Evolutionary conservation across 495 filamentous ascomycete genomes (phyloP).

Genomic region (Corynascus novoguineensis): DNA sequence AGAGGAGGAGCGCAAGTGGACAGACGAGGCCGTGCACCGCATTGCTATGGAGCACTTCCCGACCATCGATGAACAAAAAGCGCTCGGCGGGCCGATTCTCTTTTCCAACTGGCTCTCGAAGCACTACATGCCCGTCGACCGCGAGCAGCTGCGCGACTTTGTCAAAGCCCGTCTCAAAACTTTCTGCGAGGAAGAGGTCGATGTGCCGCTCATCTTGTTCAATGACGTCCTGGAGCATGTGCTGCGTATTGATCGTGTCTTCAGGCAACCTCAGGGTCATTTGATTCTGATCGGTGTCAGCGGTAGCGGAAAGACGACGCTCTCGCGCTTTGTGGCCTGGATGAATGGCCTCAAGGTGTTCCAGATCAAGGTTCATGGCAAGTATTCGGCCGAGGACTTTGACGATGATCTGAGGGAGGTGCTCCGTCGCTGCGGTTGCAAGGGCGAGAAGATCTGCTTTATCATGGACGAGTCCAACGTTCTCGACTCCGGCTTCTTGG

Average conservation of each 20-base stretch:
- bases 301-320: constrained; percentile 94
- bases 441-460: constrained; percentile 99
- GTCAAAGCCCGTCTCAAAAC: constrained; percentile 95
- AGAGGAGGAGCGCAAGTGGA: constrained; percentile 95
- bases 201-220: constrained; percentile 94
- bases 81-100: constrained; percentile 87
- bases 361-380: constrained; percentile 99
- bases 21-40: constrained; percentile 71
- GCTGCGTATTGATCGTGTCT: constrained; percentile 94
- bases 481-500: constrained; percentile 94
- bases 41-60: constrained; percentile 92
- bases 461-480: constrained; percentile 99
- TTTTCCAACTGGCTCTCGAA: constrained; percentile 99
- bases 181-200: constrained; percentile 98
- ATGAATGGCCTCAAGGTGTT: constrained; percentile 99
- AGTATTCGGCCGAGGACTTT: constrained; percentile 97
- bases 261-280: constrained; percentile 96
- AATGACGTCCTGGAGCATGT: constrained; percentile 98
- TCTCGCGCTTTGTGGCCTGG: constrained; percentile 97
- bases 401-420: constrained; percentile 95
- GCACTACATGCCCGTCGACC: constrained; percentile 94
- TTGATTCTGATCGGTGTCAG: constrained; percentile 97
- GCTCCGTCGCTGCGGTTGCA: constrained; percentile 88
- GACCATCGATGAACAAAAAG: constrained; percentile 78
- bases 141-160: constrained; percentile 89